Conservation (phyloP, 2,329 filamentous ascomycete genomes). For the Cordyceps cicadae region DNA sequence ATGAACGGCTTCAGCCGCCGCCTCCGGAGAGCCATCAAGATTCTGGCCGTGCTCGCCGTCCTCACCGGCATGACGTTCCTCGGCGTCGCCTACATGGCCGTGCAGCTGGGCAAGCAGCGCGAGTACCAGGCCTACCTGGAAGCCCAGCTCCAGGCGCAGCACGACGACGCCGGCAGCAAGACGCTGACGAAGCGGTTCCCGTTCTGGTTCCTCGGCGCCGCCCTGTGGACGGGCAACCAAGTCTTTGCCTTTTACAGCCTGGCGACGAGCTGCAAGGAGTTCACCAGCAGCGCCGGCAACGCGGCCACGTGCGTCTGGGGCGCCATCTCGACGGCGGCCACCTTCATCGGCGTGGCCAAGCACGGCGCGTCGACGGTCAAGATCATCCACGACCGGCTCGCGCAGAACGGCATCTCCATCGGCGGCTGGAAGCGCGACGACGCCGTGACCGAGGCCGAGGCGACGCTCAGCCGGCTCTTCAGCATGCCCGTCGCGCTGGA, state of each 20-base stretch:
- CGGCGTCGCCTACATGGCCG: neutral
- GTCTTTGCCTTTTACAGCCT: neutral
- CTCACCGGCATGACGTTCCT: neutral
- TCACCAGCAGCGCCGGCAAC: neutral
- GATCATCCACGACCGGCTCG: neutral
- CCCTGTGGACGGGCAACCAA: neutral
- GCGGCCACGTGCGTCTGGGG: neutral
- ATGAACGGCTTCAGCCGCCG: neutral
- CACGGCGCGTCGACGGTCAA: neutral
- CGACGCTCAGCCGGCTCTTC: neutral
- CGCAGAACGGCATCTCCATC: neutral
- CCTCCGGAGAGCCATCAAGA: neutral
- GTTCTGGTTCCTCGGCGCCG: neutral
- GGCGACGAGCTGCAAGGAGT: neutral
- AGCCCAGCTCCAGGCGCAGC: neutral
- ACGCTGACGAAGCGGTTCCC: neutral
- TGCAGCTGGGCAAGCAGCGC: neutral
- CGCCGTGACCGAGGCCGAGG: neutral
- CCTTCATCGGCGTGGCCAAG: neutral
- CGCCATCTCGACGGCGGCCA: neutral
- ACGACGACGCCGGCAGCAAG: neutral
- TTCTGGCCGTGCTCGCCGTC: neutral
- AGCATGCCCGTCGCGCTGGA: neutral
- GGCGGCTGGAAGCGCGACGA: neutral
- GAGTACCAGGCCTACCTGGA: neutral